phyloP scores from a whole-genome alignment of 176 grass and related monocot species.

The Eleusine indica region DNA sequence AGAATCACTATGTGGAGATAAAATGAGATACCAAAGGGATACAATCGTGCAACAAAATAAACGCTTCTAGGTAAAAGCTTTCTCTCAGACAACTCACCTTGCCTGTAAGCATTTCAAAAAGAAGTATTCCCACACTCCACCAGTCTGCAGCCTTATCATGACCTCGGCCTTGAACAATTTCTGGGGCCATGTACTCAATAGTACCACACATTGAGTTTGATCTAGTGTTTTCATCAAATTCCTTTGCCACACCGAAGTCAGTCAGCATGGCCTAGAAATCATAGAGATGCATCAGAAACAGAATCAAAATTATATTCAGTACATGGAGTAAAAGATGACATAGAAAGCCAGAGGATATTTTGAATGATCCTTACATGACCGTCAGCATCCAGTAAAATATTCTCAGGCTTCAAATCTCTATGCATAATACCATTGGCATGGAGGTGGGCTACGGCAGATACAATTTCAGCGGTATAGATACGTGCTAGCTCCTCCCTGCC shows the following conservation, averaged over 20 bases:
- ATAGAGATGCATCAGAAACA: slow-evolving; percentile 2
- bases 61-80: slow-evolving; percentile 14
- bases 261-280: slow-evolving; percentile 81
- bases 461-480: slow-evolving; percentile 89
- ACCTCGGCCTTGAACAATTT: slow-evolving; percentile 86
- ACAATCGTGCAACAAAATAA: neutral
- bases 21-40: slow-evolving; percentile 8
- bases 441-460: slow-evolving; percentile 88
- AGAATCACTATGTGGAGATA: slow-evolving; percentile 18
- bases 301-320: neutral
- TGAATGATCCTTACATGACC: slow-evolving; percentile 73
- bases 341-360: neutral
- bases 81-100: slow-evolving; percentile 55
- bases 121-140: slow-evolving; percentile 97
- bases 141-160: slow-evolving; percentile 99
- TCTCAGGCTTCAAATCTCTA: slow-evolving; percentile 99
- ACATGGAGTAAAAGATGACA: neutral
- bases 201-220: slow-evolving; percentile 97
- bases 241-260: slow-evolving; percentile 93
- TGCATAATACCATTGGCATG: slow-evolving; percentile 97
- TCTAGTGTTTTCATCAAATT: slow-evolving; percentile 97
- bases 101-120: slow-evolving; percentile 99
- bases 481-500: slow-evolving; percentile 90
- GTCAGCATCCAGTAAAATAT: slow-evolving; percentile 89
- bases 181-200: slow-evolving; percentile 97